Base-by-base conservation (phyloP, 1,139 yeast genomes). In the Hanseniaspora uvarum region DNA sequence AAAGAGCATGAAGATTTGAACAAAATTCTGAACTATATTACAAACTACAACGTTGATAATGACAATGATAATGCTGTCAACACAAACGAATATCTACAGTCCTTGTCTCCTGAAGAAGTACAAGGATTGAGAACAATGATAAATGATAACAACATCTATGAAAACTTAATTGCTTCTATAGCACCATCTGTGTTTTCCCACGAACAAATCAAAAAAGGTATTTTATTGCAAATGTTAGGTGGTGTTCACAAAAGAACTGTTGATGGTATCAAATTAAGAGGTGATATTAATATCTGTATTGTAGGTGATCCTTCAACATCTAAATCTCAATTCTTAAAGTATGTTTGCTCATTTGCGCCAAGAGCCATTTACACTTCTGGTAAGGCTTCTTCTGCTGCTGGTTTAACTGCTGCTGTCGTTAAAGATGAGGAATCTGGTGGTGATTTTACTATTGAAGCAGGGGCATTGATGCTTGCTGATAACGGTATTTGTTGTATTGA, bases 231-330 rank as follows among this genome's bases (percentile, higher is more conserved):
- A 70, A 71, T 92, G 63, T 74, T 92, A 62, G 95, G 97, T 48
- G 99, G 99, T 63, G 97, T 94, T 41, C 99, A 92, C 70, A 92
- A 92, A 68, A 75, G 80, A 56, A 94, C 99, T 0, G 80, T 88
- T 33, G 98, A 92, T 69, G 98, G 98, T 26, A 92, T 92, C 60
- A 85, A 88, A 61, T 76, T 92, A 59, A 81, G 99, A 74, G 99
- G 99, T 61, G 99, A 94, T 66, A 92, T 92, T 64, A 92, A 92
- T 66, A 85, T 92, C 53, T 92, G 99, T 73, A 78, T 92, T 61
- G 98, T 92, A 53, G 99, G 99, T 53, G 99, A 92, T 66, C 99
- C 99, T 1, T 89, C 97, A 1, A 92, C 98, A 10, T 88, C 98
- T 30, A 92, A 92, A 67, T 89, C 97, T 0, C 99, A 92, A 67